These are phyloP conservation scores for Drosera capensis DNA, from an alignment of 148 eudicot genomes.

Conservation along the genomic window DNA sequence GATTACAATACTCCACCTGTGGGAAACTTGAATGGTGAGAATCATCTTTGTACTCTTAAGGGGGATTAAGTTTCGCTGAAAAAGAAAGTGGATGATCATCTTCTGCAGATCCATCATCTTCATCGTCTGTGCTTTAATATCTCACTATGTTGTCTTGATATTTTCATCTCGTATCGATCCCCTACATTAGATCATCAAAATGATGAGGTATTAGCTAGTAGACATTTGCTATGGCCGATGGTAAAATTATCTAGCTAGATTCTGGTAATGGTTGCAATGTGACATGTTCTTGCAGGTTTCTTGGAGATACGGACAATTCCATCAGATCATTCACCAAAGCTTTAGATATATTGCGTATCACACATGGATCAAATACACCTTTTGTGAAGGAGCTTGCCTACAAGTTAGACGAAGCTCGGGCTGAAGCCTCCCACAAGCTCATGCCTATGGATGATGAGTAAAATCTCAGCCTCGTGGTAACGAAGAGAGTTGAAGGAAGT, in stretches of 20 bases:
- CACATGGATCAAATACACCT: constrained; percentile 61
- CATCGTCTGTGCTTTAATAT: too few relatives aligned
- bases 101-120: too few relatives aligned
- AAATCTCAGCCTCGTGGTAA: too few relatives aligned
- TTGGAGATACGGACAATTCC: constrained; percentile 54
- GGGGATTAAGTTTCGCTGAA: background rate
- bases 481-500: too few relatives aligned
- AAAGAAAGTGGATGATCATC: background rate
- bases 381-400: constrained; percentile 54
- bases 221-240: background rate
- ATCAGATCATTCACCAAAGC: constrained; percentile 59
- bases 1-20: constrained; percentile 77
- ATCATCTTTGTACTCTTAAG: background rate
- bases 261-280: background rate
- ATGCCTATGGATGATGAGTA: constrained; percentile 14
- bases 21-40: constrained; percentile 92
- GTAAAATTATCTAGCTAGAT: background rate
- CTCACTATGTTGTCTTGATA: too few relatives aligned
- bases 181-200: too few relatives aligned
- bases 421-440: constrained; percentile 64
- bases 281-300: constrained; percentile 37
- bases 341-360: constrained; percentile 43
- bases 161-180: too few relatives aligned
- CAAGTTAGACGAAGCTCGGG: constrained; percentile 77
- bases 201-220: background rate